phyloP scores from a whole-genome alignment of 305 asterid species.

The Fraxinus sp. region DNA sequence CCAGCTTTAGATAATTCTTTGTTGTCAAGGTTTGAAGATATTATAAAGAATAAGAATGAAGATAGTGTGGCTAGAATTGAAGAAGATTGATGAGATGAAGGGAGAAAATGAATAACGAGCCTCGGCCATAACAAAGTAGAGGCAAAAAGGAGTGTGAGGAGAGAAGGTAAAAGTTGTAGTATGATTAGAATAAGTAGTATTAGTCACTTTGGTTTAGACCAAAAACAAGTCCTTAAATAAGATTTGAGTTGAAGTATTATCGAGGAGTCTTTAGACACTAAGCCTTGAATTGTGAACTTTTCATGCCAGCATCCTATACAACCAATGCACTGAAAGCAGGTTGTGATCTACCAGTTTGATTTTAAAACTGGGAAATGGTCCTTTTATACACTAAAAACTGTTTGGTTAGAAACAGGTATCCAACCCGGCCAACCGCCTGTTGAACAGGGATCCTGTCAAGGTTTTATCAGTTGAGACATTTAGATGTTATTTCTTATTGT shows the following conservation, averaged over 20 bases:
- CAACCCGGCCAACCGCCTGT: background rate
- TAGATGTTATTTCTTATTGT: background rate
- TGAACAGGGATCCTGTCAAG: background rate
- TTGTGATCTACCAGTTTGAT: background rate
- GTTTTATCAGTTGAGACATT: background rate
- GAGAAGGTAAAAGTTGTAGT: background rate
- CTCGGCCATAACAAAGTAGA: background rate
- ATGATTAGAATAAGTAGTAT: background rate
- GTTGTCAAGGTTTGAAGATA: background rate
- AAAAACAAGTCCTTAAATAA: background rate
- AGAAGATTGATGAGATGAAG: background rate
- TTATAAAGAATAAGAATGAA: background rate
- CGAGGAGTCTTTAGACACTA: background rate
- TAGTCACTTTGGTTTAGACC: background rate
- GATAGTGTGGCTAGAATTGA: background rate
- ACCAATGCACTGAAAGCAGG: background rate
- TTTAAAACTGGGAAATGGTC: background rate
- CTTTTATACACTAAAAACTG: background rate
- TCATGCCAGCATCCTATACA: background rate
- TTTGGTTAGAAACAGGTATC: background rate
- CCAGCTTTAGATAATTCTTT: background rate
- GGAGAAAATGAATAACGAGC: background rate
- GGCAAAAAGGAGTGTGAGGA: background rate
- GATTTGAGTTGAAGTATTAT: background rate
- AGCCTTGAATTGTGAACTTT: background rate